Percentiles rank a stretch among this genome's conserved stretches.
These are phyloP conservation scores for Xylaria cubensis DNA, from an alignment of 495 filamentous ascomycete species.

Conservation along the genomic window DNA sequence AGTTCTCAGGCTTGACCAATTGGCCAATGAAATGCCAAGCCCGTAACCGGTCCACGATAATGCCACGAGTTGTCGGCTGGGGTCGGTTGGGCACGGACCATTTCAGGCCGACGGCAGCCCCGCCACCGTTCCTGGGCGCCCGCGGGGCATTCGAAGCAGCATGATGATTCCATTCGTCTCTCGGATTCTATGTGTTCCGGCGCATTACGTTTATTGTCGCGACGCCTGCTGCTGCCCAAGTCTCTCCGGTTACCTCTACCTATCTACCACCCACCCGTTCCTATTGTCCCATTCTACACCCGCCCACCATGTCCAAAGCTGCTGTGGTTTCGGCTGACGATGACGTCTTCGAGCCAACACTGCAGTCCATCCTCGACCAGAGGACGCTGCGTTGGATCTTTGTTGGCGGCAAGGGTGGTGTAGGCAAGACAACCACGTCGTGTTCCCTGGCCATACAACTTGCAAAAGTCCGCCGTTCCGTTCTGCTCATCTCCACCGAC, in stretches of 20 bases:
- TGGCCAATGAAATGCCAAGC: neutral
- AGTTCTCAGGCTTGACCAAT: neutral
- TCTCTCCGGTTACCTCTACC: too few species aligned
- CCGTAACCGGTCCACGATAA: neutral
- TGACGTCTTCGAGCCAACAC: slow-evolving; percentile 83
- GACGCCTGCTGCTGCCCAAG: neutral
- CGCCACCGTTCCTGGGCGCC: neutral
- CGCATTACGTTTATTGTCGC: neutral
- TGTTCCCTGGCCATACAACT: slow-evolving; percentile 98
- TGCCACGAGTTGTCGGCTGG: neutral
- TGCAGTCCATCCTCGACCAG: slow-evolving; percentile 94
- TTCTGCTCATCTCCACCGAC: slow-evolving; percentile 97
- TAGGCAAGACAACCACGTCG: slow-evolving; percentile 99
- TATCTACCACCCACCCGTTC: neutral
- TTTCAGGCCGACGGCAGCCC: neutral
- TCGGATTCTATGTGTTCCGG: slow-evolving; percentile 28
- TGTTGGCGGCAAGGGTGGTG: slow-evolving; percentile 97
- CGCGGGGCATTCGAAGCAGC: slow-evolving; percentile 25
- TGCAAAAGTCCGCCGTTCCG: slow-evolving; percentile 92
- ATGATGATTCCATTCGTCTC: slow-evolving; percentile 34
- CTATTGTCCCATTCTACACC: neutral
- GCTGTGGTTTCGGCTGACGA: slow-evolving; percentile 72
- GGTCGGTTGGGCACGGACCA: slow-evolving; percentile 7
- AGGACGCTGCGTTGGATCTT: slow-evolving; percentile 98
- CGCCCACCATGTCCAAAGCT: slow-evolving; percentile 65